Conservation (phyloP, 805 yeast genomes). For the Jamesozyma hellenica region DNA sequence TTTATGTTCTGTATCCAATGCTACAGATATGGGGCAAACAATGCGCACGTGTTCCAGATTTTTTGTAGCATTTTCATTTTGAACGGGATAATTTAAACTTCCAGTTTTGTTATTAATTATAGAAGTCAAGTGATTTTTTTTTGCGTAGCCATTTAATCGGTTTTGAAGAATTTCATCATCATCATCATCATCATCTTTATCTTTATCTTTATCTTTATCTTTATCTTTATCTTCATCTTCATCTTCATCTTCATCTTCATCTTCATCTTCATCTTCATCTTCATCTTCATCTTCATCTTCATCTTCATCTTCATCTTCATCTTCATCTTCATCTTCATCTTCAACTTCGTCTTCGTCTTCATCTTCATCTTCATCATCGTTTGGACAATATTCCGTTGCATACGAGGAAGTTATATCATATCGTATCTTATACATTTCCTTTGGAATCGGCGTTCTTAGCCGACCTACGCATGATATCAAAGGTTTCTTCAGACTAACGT, state of each 20-base stretch:
- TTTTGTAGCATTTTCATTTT: not conserved
- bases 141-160: conserved; percentile 3
- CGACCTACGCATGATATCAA: conserved; percentile 3
- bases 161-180: conserved; percentile 5
- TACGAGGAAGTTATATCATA: not conserved
- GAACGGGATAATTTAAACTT: not conserved
- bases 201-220: conserved; percentile 2
- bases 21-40: conserved; percentile 4
- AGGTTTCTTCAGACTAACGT: too few species aligned
- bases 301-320: not conserved
- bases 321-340: not conserved
- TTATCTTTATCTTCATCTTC: conserved; percentile 6
- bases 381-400: not conserved
- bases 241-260: conserved; percentile 6
- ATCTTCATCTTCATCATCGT: too few species aligned
- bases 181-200: conserved; percentile 4
- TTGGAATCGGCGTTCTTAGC: conserved; percentile 10
- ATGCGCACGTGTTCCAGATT: conserved; percentile 6
- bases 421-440: not conserved
- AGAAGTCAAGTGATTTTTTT: not conserved
- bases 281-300: conserved; percentile 7
- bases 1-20: conserved; percentile 4
- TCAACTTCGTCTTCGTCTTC: too few species aligned
- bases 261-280: conserved; percentile 4
- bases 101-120: not conserved